Percentiles rank a stretch among this genome's conserved stretches.
Evolutionary conservation across 2,329 filamentous ascomycete species (phyloP).

Genomic region (Alternaria angustiovoidea): DNA sequence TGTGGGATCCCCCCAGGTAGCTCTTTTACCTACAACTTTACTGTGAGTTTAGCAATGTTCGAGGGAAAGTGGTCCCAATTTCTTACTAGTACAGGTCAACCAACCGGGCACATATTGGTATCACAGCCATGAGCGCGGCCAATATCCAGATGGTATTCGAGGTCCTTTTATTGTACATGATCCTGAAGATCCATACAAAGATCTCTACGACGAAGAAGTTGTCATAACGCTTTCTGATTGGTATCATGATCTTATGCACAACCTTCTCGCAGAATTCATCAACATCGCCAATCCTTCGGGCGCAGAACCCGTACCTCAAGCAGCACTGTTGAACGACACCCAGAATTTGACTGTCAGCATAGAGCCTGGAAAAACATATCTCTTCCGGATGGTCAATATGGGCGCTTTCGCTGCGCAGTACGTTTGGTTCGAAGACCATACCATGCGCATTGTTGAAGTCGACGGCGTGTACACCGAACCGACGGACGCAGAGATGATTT

Average conservation of each 20-base stretch:
- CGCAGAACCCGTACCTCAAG: constrained; percentile 72
- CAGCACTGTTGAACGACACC: constrained; percentile 71
- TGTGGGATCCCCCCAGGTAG: constrained; percentile 66
- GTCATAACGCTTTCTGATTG: constrained; percentile 76
- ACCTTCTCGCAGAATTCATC: constrained; percentile 56
- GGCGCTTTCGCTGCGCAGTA: constrained; percentile 76
- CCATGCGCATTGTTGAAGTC: constrained; percentile 71
- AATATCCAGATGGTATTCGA: constrained; percentile 74
- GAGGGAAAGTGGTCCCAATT: neutral
- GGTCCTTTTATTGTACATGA: constrained; percentile 73
- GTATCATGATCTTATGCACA: constrained; percentile 68
- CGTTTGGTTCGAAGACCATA: constrained; percentile 73
- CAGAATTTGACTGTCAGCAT: constrained; percentile 56
- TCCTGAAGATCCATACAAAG: constrained; percentile 59
- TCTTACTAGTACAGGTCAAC: constrained; percentile 59
- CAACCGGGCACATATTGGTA: constrained; percentile 69
- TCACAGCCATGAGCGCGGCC: constrained; percentile 69
- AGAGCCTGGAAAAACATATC: constrained; percentile 66
- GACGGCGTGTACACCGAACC: constrained; percentile 74
- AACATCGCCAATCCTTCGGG: constrained; percentile 63
- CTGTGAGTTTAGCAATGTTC: constrained; percentile 22
- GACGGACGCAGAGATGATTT: constrained; percentile 65
- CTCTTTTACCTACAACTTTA: constrained; percentile 68
- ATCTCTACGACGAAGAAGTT: constrained; percentile 67
- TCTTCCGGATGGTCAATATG: constrained; percentile 73